These are phyloP conservation scores for Phytophthora vignae DNA, from an alignment of 352 stramenopile species.

Conservation along the genomic window DNA sequence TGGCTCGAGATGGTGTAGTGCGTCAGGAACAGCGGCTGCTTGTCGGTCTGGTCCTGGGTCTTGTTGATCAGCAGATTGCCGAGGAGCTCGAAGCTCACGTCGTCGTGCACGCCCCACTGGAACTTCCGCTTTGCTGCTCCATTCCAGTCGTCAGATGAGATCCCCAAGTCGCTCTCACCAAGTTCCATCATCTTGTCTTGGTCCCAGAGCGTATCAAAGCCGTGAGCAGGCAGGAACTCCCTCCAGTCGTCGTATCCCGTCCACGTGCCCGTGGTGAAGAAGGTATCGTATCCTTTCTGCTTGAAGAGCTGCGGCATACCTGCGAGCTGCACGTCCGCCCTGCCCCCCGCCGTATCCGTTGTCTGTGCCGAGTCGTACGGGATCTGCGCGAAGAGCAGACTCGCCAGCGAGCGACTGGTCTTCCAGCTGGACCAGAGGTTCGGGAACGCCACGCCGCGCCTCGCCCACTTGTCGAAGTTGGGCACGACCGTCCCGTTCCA, in stretches of 20 bases:
- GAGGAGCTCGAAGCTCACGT: conserved; percentile 62
- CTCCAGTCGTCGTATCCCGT: conserved; percentile 58
- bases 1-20: conserved; percentile 75
- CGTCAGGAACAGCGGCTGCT: conserved; percentile 60
- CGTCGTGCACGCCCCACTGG: conserved; percentile 64
- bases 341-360: conserved; percentile 29
- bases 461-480: conserved; percentile 62
- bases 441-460: conserved; percentile 52
- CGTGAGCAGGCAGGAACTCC: conserved; percentile 47
- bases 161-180: conserved; percentile 41
- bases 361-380: conserved; percentile 35
- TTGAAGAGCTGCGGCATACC: conserved; percentile 46
- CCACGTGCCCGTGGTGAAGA: conserved; percentile 47
- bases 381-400: conserved; percentile 53
- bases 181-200: conserved; percentile 46
- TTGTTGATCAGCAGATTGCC: conserved; percentile 58
- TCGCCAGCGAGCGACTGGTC: conserved; percentile 59
- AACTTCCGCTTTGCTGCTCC: conserved; percentile 18
- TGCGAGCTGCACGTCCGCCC: conserved; percentile 26
- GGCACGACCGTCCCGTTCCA: conserved; percentile 46
- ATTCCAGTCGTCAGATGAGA: conserved; percentile 41
- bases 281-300: conserved; percentile 49
- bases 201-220: conserved; percentile 50
- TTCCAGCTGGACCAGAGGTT: conserved; percentile 55
- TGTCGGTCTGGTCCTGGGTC: conserved; percentile 41